phyloP scores from a whole-genome alignment of 2,329 filamentous ascomycete genomes.

The Cercospora sp. region DNA sequence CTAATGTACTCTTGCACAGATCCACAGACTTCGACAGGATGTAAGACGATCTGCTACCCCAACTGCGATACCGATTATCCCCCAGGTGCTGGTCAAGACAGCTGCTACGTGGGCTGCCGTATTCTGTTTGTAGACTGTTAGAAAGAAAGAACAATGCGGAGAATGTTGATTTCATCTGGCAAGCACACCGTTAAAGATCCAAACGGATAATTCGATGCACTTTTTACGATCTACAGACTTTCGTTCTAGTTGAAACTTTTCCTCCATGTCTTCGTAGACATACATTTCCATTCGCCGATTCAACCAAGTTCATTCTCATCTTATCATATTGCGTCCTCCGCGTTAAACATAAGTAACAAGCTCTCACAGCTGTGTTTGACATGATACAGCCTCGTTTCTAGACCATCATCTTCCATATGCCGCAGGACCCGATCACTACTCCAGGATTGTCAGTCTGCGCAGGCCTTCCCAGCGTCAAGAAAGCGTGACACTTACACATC shows the following conservation, averaged over 20 bases:
- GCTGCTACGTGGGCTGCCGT: background rate
- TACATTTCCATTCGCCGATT: background rate
- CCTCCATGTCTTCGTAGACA: background rate
- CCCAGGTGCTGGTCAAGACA: background rate
- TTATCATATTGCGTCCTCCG: background rate
- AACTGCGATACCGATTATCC: background rate
- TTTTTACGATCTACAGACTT: background rate
- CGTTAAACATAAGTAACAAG: background rate
- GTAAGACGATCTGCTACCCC: background rate
- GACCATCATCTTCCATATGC: background rate
- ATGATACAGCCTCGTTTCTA: background rate
- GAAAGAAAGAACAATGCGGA: background rate
- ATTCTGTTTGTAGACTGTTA: background rate
- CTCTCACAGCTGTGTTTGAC: background rate
- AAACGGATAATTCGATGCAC: background rate
- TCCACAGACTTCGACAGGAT: background rate
- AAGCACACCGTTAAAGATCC: background rate
- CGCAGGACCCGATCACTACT: background rate
- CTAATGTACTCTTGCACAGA: background rate
- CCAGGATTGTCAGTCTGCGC: background rate
- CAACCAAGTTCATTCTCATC: background rate
- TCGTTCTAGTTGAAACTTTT: background rate
- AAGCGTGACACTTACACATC: background rate
- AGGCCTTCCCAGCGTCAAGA: background rate
- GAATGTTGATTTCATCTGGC: background rate